These are phyloP conservation scores for Vickermania ingenoplastis DNA, from an alignment of 208 protist species.

Conservation along the genomic window DNA sequence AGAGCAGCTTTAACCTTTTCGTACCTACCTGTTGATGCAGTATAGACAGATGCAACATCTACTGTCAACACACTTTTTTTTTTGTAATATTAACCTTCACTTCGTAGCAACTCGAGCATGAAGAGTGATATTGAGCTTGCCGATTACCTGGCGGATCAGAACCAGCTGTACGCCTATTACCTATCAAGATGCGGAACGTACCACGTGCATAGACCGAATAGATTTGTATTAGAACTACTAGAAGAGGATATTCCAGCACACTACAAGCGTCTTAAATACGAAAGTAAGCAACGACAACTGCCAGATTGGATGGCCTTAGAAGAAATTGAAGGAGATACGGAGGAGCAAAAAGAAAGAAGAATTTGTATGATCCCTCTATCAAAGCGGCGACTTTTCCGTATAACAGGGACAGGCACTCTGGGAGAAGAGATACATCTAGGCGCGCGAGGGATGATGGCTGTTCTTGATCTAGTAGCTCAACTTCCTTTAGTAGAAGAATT, in stretches of 20 bases:
- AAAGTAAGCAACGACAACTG: slow-evolving; percentile 26
- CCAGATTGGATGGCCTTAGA: slow-evolving; percentile 13
- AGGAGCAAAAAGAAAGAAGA: slow-evolving; percentile 1
- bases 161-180: slow-evolving; percentile 65
- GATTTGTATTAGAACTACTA: slow-evolving; percentile 33
- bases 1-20: no score
- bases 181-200: slow-evolving; percentile 42
- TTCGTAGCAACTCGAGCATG: no score
- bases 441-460: slow-evolving; percentile 44
- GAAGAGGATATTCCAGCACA: slow-evolving; percentile 37
- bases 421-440: slow-evolving; percentile 31
- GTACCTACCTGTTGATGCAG: no score
- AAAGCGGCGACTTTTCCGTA: slow-evolving; percentile 13
- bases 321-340: slow-evolving; percentile 21
- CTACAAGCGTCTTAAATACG: slow-evolving; percentile 12
- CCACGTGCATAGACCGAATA: slow-evolving; percentile 40
- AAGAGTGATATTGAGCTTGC: background rate
- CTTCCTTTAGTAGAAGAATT: slow-evolving; percentile 43
- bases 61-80: no score
- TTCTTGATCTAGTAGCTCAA: slow-evolving; percentile 44
- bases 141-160: slow-evolving; percentile 28
- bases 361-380: slow-evolving; percentile 17
- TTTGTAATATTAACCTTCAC: no score
- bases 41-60: no score
- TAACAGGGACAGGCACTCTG: slow-evolving; percentile 2